Base-by-base conservation (phyloP, 2,329 filamentous ascomycete species). In the Claviceps digitariae region DNA sequence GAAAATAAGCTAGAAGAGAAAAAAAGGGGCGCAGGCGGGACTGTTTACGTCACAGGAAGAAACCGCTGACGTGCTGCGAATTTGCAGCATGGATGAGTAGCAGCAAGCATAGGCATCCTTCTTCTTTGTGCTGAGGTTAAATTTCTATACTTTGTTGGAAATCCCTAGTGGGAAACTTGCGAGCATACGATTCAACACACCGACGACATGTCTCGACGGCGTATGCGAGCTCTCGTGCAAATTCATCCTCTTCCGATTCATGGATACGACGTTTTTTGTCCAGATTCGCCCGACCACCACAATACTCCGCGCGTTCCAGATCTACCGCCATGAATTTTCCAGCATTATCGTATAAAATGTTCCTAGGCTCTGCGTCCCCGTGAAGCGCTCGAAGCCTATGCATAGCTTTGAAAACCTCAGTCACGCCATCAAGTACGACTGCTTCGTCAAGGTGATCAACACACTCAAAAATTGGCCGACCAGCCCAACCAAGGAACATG, bases 271-370 rank as follows among this genome's bases (percentile, higher is more conserved):
- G 27, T 29, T 29, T 29, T 29, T 8, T 29, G 27, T 29, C 27
- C 27, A 29, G 8, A 29, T 29, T 8, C 4, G 8, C 27, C 27
- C 8, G 27, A 8, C 8, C 27, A 29, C 27, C 27, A 29, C 27
- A 29, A n/a, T 17, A 47, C 23, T 47, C 3, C 2, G 45, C 10
- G 8, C 23, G 45, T 27, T 29, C 25, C 2, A 47, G 15, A 47
- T 47, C 45, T 13, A 47, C 25, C 6, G 25, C 25, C 45, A 47
- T 47, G 4, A 47, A 6, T 2, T 31, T 31, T 8, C 45, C 21
- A n/a, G 15, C 13, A 4, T 47, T 15, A 54, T 67, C 54, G 45
- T 63, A 69, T 2, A 69, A 25, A 6, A 69, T 57, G 52, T 70
- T 69, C 7, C 61, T 61, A 40, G 57, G 56, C 51, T 66, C 59